Percentiles rank a stretch among this genome's conserved stretches.
Conservation (phyloP, 179 eudicot species). For the Beta corolliflora region DNA sequence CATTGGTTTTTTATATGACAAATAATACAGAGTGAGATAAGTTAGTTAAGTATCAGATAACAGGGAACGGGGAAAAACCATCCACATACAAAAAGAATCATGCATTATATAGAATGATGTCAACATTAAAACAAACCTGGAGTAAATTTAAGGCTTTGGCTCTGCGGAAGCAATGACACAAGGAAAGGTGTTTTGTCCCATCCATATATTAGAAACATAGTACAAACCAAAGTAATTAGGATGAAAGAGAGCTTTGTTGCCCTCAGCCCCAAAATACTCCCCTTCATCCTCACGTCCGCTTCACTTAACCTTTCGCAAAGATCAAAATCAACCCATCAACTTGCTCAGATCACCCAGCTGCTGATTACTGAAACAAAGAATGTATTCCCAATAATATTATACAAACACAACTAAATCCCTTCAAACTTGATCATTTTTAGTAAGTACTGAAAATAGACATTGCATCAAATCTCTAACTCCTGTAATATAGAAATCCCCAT, state of each 20-base stretch:
- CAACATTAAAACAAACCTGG: conserved; percentile 32
- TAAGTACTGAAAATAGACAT: neutral
- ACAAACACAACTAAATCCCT: neutral
- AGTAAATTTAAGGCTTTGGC: conserved; percentile 20
- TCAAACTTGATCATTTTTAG: neutral
- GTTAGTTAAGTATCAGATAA: too few relatives aligned
- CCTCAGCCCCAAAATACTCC: conserved; percentile 24
- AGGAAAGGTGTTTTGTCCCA: conserved; percentile 38
- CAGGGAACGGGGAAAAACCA: too few relatives aligned
- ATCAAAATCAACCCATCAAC: neutral
- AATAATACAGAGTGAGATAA: neutral
- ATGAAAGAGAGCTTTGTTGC: conserved; percentile 36
- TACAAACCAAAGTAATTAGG: conserved; percentile 31
- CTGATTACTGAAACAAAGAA: neutral
- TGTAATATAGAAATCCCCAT: neutral
- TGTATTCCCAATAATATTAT: neutral
- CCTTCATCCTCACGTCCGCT: conserved; percentile 23
- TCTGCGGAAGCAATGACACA: conserved; percentile 29
- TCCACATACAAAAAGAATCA: neutral
- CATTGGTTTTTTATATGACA: neutral
- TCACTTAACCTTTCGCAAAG: conserved; percentile 11
- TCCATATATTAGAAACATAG: conserved; percentile 33
- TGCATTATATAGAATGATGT: neutral
- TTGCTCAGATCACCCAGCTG: conserved; percentile 4
- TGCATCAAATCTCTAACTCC: too few relatives aligned